These are phyloP conservation scores for Rhodotorula sp. DNA, from an alignment of 1,284 basidiomycete genomes.

Conservation along the genomic window DNA sequence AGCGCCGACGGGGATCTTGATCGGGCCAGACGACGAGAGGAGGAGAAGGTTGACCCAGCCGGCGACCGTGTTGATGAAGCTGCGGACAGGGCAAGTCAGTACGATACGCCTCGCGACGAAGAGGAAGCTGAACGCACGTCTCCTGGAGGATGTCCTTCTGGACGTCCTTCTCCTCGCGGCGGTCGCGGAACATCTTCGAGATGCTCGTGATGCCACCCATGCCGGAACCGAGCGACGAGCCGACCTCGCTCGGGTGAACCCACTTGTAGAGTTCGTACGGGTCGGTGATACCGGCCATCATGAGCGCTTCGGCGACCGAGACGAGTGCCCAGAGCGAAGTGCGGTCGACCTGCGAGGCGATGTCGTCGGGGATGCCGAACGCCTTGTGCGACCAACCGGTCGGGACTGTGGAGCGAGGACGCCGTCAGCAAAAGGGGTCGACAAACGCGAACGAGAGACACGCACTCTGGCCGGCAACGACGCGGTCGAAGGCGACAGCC, in stretches of 20 bases:
- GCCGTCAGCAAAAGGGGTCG: not conserved
- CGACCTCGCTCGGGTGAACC: slow-evolving; percentile 93
- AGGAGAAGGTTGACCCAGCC: slow-evolving; percentile 96
- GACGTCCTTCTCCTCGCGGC: slow-evolving; percentile 93
- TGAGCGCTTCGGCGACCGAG: slow-evolving; percentile 89
- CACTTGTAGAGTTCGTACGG: slow-evolving; percentile 96
- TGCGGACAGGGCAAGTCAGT: slow-evolving; percentile 47
- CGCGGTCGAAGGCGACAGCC: slow-evolving; percentile 89
- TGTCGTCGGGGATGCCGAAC: slow-evolving; percentile 97
- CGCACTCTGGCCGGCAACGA: slow-evolving; percentile 80
- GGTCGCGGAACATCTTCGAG: slow-evolving; percentile 96
- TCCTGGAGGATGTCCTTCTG: slow-evolving; percentile 98
- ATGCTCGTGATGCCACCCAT: slow-evolving; percentile 84
- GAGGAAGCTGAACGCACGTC: slow-evolving; percentile 63
- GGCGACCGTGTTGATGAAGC: slow-evolving; percentile 95
- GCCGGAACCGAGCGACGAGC: slow-evolving; percentile 86
- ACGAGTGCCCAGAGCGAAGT: slow-evolving; percentile 96
- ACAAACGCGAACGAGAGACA: not conserved
- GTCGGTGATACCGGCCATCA: slow-evolving; percentile 95
- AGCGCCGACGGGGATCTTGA: slow-evolving; percentile 98
- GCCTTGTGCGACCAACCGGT: slow-evolving; percentile 95
- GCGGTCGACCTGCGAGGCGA: slow-evolving; percentile 89
- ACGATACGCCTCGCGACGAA: not conserved
- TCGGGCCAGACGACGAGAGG: slow-evolving; percentile 89
- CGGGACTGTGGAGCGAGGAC: slow-evolving; percentile 58